phyloP scores from a whole-genome alignment of 2,329 filamentous ascomycete species.

The Ophiocordyceps camponoti-saundersi region DNA sequence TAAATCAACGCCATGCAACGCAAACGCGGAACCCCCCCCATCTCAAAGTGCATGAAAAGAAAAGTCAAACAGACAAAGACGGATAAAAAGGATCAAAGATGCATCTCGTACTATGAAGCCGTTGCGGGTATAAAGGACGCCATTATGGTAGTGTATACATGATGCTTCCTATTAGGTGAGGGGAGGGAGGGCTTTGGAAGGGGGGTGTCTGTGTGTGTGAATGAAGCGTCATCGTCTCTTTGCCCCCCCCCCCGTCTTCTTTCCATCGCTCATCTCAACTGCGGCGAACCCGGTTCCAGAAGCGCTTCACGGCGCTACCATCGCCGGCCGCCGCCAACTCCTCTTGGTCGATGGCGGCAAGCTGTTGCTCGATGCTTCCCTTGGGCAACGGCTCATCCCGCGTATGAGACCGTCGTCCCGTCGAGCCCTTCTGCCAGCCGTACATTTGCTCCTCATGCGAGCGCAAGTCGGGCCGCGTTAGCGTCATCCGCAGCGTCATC shows the following conservation, averaged over 20 bases:
- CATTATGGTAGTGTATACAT: no score
- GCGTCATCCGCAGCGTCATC: conserved; percentile 92
- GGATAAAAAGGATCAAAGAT: not conserved
- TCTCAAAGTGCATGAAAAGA: no score
- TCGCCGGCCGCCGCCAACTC: conserved; percentile 23
- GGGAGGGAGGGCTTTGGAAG: no score
- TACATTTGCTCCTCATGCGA: conserved; percentile 57
- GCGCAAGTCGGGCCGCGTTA: conserved; percentile 76
- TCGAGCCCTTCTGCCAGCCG: conserved; percentile 37
- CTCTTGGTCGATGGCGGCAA: conserved; percentile 35
- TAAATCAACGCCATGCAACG: not conserved
- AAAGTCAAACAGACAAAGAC: not conserved
- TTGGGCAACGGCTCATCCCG: conserved; percentile 21
- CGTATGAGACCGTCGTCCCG: conserved; percentile 25
- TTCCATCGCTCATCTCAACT: conserved; percentile 9
- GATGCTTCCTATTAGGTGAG: no score
- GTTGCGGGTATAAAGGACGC: no score
- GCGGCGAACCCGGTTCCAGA: conserved; percentile 46
- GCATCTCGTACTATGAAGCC: no score
- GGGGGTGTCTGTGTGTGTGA: no score
- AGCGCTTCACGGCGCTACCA: conserved; percentile 39
- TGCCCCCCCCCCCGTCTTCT: not conserved
- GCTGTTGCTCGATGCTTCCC: conserved; percentile 35
- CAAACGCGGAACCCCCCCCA: no score
- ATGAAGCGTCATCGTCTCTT: not conserved